Evolutionary conservation across 2,329 filamentous ascomycete species (phyloP).

Genomic region (Fusarium continuum): DNA sequence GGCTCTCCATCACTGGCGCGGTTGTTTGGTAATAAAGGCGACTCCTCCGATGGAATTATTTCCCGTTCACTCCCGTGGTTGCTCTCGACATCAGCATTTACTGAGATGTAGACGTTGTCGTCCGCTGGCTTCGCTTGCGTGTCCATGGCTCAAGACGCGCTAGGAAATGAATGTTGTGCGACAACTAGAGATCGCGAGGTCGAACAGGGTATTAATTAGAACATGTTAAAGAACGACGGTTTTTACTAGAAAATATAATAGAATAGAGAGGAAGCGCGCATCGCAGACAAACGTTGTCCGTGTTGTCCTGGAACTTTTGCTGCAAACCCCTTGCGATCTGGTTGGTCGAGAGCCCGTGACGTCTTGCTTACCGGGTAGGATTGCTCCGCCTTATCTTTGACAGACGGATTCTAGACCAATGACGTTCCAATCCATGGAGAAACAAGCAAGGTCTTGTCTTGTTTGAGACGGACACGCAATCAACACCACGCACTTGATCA

Average conservation of each 20-base stretch:
- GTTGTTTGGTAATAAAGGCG: slow-evolving; percentile 36
- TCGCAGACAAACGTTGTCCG: slow-evolving; percentile 9
- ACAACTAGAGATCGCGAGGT: not conserved
- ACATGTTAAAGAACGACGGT: slow-evolving; percentile 9
- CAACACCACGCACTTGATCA: slow-evolving; percentile 12
- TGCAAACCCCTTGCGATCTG: not conserved
- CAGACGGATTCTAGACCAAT: not conserved
- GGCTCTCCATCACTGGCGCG: slow-evolving; percentile 33
- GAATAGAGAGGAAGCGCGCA: not conserved
- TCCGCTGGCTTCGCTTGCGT: not conserved
- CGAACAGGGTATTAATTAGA: not conserved
- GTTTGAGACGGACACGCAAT: slow-evolving; percentile 19
- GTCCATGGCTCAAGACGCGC: not conserved
- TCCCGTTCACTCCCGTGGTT: slow-evolving; percentile 3
- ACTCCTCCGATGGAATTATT: slow-evolving; percentile 22
- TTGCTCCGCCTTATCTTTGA: slow-evolving; percentile 20
- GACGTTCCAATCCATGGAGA: not conserved
- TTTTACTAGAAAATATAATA: not conserved
- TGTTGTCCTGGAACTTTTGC: slow-evolving; percentile 30
- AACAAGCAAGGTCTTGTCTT: not conserved
- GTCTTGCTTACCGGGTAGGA: slow-evolving; percentile 2
- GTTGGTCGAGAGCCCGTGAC: slow-evolving; percentile 24
- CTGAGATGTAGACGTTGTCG: not conserved
- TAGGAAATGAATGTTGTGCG: not conserved
- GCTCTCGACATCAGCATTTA: slow-evolving; percentile 22